Percentiles rank a stretch among this genome's conserved stretches.
Evolutionary conservation across 768 basidiomycete genomes (phyloP).

Genomic region (Gelatoporia subvermispora): DNA sequence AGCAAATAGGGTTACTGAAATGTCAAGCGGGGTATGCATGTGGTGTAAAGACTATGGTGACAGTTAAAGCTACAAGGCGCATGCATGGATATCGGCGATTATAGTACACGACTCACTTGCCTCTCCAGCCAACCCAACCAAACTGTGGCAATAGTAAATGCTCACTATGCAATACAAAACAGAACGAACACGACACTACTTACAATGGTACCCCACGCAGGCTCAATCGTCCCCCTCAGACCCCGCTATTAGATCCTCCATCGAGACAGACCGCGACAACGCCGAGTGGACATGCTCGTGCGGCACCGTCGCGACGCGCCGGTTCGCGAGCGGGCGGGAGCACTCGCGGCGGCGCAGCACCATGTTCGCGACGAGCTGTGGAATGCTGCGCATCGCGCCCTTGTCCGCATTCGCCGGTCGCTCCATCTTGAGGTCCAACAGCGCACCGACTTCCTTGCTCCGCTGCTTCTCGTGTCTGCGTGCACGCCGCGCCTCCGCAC

Average conservation of each 20-base stretch:
- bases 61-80: conserved; percentile 7
- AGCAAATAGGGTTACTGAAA: neutral
- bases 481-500: conserved; percentile 38
- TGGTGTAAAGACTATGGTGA: conserved; percentile 1
- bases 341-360: conserved; percentile 38
- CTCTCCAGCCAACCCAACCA: conserved; percentile 6
- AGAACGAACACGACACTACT: neutral
- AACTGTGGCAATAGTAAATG: neutral
- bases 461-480: conserved; percentile 51
- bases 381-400: conserved; percentile 24
- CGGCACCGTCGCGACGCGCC: conserved; percentile 19
- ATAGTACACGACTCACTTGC: conserved; percentile 5
- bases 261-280: conserved; percentile 20
- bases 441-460: conserved; percentile 48
- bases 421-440: conserved; percentile 52
- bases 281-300: conserved; percentile 25
- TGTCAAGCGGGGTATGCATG: conserved; percentile 2
- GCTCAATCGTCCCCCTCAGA: neutral
- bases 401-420: conserved; percentile 18
- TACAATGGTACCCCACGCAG: neutral
- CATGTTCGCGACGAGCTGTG: conserved; percentile 45
- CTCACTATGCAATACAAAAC: neutral
- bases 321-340: conserved; percentile 33
- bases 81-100: neutral
- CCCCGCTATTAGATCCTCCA: conserved; percentile 10